phyloP scores from a whole-genome alignment of 345 rosid genomes.

The Triadica sebifera region DNA sequence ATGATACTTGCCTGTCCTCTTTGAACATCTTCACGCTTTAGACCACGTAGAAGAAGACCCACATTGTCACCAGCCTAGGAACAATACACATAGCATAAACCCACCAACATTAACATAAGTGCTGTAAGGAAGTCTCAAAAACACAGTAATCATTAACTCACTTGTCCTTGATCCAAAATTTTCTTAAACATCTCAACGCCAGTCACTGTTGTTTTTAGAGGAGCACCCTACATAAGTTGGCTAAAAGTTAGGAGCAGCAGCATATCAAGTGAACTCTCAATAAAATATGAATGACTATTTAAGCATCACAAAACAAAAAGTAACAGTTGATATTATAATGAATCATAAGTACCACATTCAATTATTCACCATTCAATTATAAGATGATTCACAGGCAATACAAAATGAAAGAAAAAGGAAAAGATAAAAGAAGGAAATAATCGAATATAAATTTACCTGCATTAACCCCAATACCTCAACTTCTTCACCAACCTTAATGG shows the following conservation, averaged over 20 bases:
- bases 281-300: constrained; percentile 1
- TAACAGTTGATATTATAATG: background rate
- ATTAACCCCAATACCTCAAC: constrained; percentile 89
- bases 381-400: background rate
- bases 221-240: constrained; percentile 55
- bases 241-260: constrained; percentile 19
- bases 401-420: background rate
- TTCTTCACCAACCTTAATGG: constrained; percentile 96
- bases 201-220: constrained; percentile 79
- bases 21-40: constrained; percentile 85
- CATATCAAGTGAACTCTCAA: background rate
- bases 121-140: background rate
- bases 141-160: constrained; percentile 29
- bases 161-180: constrained; percentile 93
- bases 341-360: background rate
- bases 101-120: background rate
- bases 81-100: constrained; percentile 17
- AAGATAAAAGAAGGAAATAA: background rate
- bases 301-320: background rate
- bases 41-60: constrained; percentile 92
- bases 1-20: constrained; percentile 76
- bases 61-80: constrained; percentile 97
- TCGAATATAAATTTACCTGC: constrained; percentile 37
- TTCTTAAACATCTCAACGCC: constrained; percentile 99
- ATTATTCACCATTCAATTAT: background rate